Evolutionary conservation across 176 grass and related monocot species (phyloP), one percentile per base, ranked within the genome.

Genomic region (Phoenix roebelenii): DNA sequence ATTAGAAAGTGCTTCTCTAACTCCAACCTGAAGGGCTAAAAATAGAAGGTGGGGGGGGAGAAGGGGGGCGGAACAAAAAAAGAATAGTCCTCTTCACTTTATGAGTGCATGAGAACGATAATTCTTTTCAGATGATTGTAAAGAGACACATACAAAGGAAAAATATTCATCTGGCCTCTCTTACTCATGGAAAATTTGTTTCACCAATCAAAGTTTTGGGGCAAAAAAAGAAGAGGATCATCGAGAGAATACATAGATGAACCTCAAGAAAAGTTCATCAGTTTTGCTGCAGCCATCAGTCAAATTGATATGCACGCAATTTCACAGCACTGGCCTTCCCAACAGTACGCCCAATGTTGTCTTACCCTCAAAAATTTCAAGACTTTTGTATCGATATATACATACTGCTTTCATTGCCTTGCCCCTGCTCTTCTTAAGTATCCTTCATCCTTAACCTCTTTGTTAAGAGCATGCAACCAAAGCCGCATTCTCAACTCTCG

Each of bases 121-220:
- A 30, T 30, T 6, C 5, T 44, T 2, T 12, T 44, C 35, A 44
- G 10, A 44, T 12, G 35, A 12, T 10, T 44, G 10, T 14, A 44
- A 44, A 44, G 10, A 44, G 35, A 44, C 35, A 1, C 35, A 44
- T 44, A 3, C 35, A 44, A 44, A 44, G 9, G 35, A 44, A 44
- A 44, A 44, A 14, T 44, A 44, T 44, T 44, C 35, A 44, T 44
- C 66, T 30, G 51, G 48, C 18, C 29, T 67, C 4, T 51, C 51
- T 66, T 51, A 9, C 28, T 65, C 50, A 24, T 68, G 74, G 28
- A 72, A 65, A 72, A 44, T 70, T 61, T 79, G 35, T 61, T 68
- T 23, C 59, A 76, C 48, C 64, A 61, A 25, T 70, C 67, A 74
- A 70, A 70, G 70, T 70, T 57, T 66, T 58, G 44, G 30, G 72